phyloP scores from a whole-genome alignment of 305 asterid species.

The Solanum hybrid region DNA sequence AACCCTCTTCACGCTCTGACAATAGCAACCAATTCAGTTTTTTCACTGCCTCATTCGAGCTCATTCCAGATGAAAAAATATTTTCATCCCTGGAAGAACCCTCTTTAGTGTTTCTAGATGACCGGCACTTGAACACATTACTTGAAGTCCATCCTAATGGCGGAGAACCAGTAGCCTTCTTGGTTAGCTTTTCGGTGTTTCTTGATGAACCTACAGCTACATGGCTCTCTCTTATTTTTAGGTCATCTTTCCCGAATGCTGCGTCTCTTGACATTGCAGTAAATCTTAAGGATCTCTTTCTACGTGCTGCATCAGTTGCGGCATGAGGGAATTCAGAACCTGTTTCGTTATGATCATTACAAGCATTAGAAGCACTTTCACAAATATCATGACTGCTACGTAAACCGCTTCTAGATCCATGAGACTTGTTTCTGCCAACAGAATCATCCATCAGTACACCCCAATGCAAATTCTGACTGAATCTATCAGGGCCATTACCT shows the following conservation, averaged over 20 bases:
- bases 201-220: slow-evolving; percentile 43
- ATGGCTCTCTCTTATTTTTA: slow-evolving; percentile 26
- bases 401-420: slow-evolving; percentile 3
- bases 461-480: slow-evolving; percentile 16
- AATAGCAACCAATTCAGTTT: slow-evolving; percentile 73
- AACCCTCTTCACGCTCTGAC: slow-evolving; percentile 75
- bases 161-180: slow-evolving; percentile 28
- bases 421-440: neutral
- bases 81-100: slow-evolving; percentile 21
- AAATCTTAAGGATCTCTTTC: slow-evolving; percentile 60
- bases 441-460: neutral
- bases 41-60: slow-evolving; percentile 16
- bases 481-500: slow-evolving; percentile 18
- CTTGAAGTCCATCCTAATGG: slow-evolving; percentile 28
- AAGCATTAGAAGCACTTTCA: slow-evolving; percentile 26
- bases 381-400: slow-evolving; percentile 27
- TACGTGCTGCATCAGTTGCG: slow-evolving; percentile 68
- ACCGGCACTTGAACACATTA: slow-evolving; percentile 32
- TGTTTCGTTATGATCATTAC: slow-evolving; percentile 24
- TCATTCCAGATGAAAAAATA: slow-evolving; percentile 25
- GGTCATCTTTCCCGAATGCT: slow-evolving; percentile 19
- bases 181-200: slow-evolving; percentile 35
- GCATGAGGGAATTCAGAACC: slow-evolving; percentile 47
- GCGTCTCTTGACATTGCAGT: slow-evolving; percentile 41
- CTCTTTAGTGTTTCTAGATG: slow-evolving; percentile 43